These are phyloP conservation scores for Stephania yunnanensis DNA, from an alignment of 164 flowering plant species.

Conservation along the genomic window DNA sequence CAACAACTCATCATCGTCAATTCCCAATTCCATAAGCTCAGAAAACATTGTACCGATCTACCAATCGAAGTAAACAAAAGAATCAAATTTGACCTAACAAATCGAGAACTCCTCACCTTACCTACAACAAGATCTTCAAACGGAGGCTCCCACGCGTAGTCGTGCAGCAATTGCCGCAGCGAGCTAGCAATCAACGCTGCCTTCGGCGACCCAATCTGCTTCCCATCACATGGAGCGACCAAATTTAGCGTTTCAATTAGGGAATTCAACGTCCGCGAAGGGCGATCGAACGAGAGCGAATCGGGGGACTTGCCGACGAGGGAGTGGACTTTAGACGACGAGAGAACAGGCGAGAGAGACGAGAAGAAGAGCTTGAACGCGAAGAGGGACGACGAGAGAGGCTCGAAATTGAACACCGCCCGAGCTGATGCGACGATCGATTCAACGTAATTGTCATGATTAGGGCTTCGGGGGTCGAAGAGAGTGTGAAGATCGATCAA, in stretches of 20 bases:
- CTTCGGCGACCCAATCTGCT: conserved; percentile 14
- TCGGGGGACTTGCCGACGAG: conserved; percentile 27
- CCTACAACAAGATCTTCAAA: conserved; percentile 22
- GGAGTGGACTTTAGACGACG: conserved; percentile 47
- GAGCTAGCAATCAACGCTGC: conserved; percentile 36
- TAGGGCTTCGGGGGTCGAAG: conserved; percentile 34
- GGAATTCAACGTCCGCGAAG: conserved; percentile 32
- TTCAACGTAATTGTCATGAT: conserved; percentile 34
- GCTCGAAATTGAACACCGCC: conserved; percentile 43
- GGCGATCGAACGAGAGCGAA: conserved; percentile 54
- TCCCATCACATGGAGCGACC: conserved; percentile 8
- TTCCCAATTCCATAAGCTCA: conserved; percentile 32
- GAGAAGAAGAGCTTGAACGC: conserved; percentile 78
- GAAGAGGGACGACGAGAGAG: conserved; percentile 65
- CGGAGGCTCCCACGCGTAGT: conserved; percentile 67
- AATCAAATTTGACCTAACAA: conserved; percentile 58
- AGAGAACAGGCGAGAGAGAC: conserved; percentile 66
- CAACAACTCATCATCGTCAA: conserved; percentile 19
- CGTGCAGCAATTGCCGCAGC: conserved; percentile 54
- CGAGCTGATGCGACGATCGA: conserved; percentile 38
- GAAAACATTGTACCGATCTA: conserved; percentile 24
- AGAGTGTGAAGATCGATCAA: conserved; percentile 78
- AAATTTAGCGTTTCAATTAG: conserved; percentile 39
- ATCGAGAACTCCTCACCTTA: conserved; percentile 11
- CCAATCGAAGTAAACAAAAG: conserved; percentile 51